These are phyloP conservation scores for Orbilia oligospora DNA, from an alignment of 2,329 filamentous ascomycete genomes.

Conservation along the genomic window DNA sequence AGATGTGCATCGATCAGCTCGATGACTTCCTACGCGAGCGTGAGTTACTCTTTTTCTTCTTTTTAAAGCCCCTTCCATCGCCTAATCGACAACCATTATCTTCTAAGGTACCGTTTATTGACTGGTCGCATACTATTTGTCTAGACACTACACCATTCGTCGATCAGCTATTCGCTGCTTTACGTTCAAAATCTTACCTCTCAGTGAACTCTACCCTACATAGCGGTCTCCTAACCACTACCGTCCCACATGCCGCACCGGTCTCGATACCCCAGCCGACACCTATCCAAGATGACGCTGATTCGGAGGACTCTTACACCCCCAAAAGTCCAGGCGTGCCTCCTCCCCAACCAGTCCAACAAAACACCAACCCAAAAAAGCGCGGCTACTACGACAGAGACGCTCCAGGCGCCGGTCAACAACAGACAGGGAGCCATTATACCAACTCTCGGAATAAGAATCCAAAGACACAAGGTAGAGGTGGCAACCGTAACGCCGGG, in stretches of 20 bases:
- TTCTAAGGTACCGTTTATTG: constrained; percentile 1
- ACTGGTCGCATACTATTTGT: constrained; percentile 16
- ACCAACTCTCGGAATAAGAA: constrained; percentile 53
- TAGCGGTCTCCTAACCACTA: constrained; percentile 68
- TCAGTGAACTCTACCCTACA: constrained; percentile 67
- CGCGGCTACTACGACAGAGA: constrained; percentile 57
- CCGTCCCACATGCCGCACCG: constrained; percentile 65
- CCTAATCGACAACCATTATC: neutral
- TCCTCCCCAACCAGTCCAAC: neutral
- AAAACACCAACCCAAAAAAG: constrained; percentile 43
- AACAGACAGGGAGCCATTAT: constrained; percentile 41
- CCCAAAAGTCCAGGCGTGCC: constrained; percentile 44
- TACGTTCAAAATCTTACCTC: constrained; percentile 75
- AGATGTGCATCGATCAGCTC: constrained; percentile 79
- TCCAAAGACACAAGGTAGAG: constrained; percentile 47
- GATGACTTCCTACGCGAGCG: constrained; percentile 81
- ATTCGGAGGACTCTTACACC: constrained; percentile 47
- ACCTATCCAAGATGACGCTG: constrained; percentile 28
- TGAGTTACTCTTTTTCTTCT: constrained; percentile 64
- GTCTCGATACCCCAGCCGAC: constrained; percentile 24
- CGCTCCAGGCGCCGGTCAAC: constrained; percentile 35
- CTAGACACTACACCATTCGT: constrained; percentile 76
- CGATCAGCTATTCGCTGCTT: constrained; percentile 78
- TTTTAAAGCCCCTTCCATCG: constrained; percentile 4
- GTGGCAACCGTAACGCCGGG: constrained; percentile 15